Conservation (phyloP, 495 filamentous ascomycete species). For the Xylaria scruposa region DNA sequence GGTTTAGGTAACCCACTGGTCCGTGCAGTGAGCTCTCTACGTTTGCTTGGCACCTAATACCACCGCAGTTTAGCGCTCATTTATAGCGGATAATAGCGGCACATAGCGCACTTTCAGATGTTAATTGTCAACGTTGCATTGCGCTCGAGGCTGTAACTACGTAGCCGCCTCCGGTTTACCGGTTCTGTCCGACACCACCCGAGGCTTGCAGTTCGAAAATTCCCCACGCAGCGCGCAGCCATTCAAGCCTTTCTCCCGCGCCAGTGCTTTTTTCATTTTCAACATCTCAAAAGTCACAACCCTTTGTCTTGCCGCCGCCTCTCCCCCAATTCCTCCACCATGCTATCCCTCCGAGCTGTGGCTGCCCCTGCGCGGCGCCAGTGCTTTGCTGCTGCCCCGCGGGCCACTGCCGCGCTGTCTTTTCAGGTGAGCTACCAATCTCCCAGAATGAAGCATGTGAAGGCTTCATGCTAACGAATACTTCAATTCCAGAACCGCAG, state of each 20-base stretch:
- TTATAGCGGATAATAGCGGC: conserved; percentile 15
- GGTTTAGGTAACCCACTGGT: neutral
- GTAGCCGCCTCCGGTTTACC: conserved; percentile 6
- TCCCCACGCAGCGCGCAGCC: conserved; percentile 21
- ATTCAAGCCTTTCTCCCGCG: conserved; percentile 23
- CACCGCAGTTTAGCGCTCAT: neutral
- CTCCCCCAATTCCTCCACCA: conserved; percentile 42
- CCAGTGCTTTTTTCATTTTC: conserved; percentile 23
- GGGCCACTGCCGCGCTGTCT: conserved; percentile 52
- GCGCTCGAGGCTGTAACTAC: neutral
- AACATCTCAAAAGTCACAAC: conserved; percentile 14
- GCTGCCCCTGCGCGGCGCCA: conserved; percentile 60
- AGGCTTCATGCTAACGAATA: conserved; percentile 30
- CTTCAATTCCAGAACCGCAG: conserved; percentile 46
- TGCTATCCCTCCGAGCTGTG: conserved; percentile 59
- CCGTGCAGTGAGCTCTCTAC: conserved; percentile 2
- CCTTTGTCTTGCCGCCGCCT: conserved; percentile 37
- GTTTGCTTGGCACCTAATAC: neutral
- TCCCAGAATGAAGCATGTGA: conserved; percentile 58
- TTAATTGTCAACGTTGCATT: conserved; percentile 30
- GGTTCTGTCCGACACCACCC: conserved; percentile 33
- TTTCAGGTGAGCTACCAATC: conserved; percentile 50
- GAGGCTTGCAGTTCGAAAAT: conserved; percentile 31
- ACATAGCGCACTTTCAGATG: conserved; percentile 40
- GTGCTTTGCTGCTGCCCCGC: conserved; percentile 53